Base-by-base conservation (phyloP, 2,329 filamentous ascomycete species). In the Colletotrichum shisoi region DNA sequence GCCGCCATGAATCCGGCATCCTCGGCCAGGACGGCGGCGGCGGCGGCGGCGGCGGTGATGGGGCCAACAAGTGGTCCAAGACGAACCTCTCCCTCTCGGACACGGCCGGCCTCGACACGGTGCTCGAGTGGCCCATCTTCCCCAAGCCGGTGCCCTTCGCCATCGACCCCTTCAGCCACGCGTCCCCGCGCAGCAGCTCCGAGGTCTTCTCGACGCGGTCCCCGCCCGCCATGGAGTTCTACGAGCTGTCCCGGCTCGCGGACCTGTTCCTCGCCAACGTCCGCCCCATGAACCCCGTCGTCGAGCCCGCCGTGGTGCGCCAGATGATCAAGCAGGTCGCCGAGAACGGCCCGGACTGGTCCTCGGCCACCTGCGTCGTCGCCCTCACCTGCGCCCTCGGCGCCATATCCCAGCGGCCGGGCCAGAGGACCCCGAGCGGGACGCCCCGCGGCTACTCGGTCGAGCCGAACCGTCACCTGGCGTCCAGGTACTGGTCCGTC, bases 281-380 rank as follows among this genome's bases (percentile, higher is more conserved):
- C 8, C 53, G 67, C 45, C 53, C 54, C 49, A 67, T 59, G 63
- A 69, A 69, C n/a, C 67, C 67, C 15, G 39, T 69, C 13, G 39
- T 69, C 9, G 63, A 67, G 24, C 34, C 24, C 13, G 24, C 44
- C 8, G 42, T 56, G 17, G 53, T 69, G n/a, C 67, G 63, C 19
- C 63, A 67, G 37, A 63, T 61, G 57, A 15, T 69, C 37, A 67
- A 67, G 45, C 63, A 70, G 3, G 68, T 70, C 2, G 68, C 68
- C 11, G 68, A 70, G 42, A 70, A 70, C 46, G 68, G 68, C 3
- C 68, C 68, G 9, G 68, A 70, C 68, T 70, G 68, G 68, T 68
- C 68, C 6, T 54, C 61, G 4, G 57, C 57, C n/a, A 70, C 68
- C 17, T 70, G 68, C 21, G 51, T 70, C 21, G 68, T 70, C 13